Percentiles rank a stretch among this genome's conserved stretches.
These are phyloP conservation scores for Parathielavia hyrcaniae DNA, from an alignment of 495 filamentous ascomycete species.

Conservation along the genomic window DNA sequence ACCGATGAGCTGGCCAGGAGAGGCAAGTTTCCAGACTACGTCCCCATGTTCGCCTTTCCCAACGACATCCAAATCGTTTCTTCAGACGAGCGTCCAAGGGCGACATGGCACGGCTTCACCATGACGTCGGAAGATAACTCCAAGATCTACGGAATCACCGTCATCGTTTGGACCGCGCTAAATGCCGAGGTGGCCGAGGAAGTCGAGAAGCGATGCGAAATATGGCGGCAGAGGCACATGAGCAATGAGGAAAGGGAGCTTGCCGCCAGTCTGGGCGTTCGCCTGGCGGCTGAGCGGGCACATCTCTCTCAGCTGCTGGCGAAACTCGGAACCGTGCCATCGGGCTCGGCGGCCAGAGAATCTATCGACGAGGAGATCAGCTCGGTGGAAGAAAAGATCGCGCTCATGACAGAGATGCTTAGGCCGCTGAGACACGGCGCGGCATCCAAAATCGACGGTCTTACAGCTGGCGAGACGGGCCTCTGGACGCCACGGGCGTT, in stretches of 20 bases:
- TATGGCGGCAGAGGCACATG: conserved; percentile 94
- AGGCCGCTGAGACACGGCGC: conserved; percentile 89
- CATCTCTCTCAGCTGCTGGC: conserved; percentile 83
- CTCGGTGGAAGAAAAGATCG: conserved; percentile 93
- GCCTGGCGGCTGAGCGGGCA: conserved; percentile 81
- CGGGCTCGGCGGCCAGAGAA: conserved; percentile 75
- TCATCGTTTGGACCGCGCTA: conserved; percentile 89
- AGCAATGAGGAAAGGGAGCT: conserved; percentile 90
- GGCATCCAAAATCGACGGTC: conserved; percentile 91
- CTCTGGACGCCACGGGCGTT: conserved; percentile 95
- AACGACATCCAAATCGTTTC: conserved; percentile 97
- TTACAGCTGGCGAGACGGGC: conserved; percentile 92
- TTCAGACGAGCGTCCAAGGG: conserved; percentile 82
- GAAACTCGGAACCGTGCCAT: conserved; percentile 68
- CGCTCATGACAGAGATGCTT: conserved; percentile 90
- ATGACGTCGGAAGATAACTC: conserved; percentile 94
- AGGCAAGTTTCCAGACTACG: conserved; percentile 89
- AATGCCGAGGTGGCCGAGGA: conserved; percentile 75
- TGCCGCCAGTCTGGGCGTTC: conserved; percentile 84
- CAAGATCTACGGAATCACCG: conserved; percentile 82
- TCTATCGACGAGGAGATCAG: conserved; percentile 88
- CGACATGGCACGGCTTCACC: conserved; percentile 97
- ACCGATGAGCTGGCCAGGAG: conserved; percentile 71
- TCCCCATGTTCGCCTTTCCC: conserved; percentile 98
- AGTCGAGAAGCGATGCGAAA: conserved; percentile 84